phyloP scores from a whole-genome alignment of 371 early-diverging fungal species.

The Fennellomyces sp. region DNA sequence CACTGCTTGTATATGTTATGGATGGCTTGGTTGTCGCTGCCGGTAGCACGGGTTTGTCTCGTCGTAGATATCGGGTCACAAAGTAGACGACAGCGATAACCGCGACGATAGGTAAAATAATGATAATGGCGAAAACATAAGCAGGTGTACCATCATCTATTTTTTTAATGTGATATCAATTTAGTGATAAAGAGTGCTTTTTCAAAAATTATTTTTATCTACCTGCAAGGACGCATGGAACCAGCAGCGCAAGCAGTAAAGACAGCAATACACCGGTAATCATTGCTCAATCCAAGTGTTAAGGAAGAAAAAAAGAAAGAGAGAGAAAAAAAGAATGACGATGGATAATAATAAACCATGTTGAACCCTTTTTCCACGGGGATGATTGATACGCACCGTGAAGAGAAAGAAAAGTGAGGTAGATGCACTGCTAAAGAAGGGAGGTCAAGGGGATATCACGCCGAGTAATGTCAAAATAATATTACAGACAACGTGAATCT shows the following conservation, averaged over 20 bases:
- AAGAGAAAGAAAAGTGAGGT: not conserved
- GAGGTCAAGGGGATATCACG: conserved; percentile 3
- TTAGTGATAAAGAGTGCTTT: too few species aligned
- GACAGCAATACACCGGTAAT: not conserved
- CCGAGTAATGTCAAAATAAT: conserved; percentile 3
- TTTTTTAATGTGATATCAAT: too few species aligned
- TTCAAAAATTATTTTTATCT: too few species aligned
- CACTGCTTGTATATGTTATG: not conserved
- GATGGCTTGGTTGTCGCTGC: not conserved
- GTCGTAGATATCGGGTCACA: not conserved
- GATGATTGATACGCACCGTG: too few species aligned
- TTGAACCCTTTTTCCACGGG: conserved; percentile 1
- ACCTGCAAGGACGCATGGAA: conserved; percentile 7
- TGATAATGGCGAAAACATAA: conserved; percentile 25
- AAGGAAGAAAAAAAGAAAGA: not conserved
- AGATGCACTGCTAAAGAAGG: not conserved
- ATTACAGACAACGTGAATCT: conserved; percentile 1
- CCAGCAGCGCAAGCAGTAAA: not conserved
- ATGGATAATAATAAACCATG: not conserved
- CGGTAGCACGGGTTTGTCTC: not conserved
- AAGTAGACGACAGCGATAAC: conserved; percentile 4
- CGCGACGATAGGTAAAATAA: conserved; percentile 9
- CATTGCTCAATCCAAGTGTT: not conserved
- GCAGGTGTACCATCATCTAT: not conserved
- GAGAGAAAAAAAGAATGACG: conserved; percentile 3